Evolutionary conservation across 1,284 basidiomycete genomes (phyloP), one percentile per base, ranked within the genome.

Genomic region (Rhodotorula sp.): DNA sequence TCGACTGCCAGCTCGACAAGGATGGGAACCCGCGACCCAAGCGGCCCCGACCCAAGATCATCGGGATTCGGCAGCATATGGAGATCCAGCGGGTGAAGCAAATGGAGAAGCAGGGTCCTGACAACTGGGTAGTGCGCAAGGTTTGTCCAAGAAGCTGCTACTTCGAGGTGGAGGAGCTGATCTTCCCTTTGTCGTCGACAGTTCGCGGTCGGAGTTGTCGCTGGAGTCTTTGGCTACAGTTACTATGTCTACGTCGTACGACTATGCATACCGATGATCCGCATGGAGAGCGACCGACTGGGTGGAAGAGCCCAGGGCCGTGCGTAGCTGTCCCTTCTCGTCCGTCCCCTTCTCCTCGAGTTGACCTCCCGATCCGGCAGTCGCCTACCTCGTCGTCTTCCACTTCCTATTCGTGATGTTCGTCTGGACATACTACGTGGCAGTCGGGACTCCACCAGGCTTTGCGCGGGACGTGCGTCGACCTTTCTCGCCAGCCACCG

Each of bases 231-330:
- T n/a, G 68, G 58, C 19, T 74, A 73, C 54, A 53, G 55, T 27
- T 76, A 77, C 59, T 76, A 76, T 39, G 75, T 77, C 56, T 76
- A 72, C 36, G 76, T 76, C 47, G 74, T 71, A 7, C 48, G 75
- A 22, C 49, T 77, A 27, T 73, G 72, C 60, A 58, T 74, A 17
- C 70, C 66, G 3, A 76, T 77, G 76, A 65, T 77, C 34, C 46
- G 71, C 10, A 59, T 70, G 61, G 44, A 72, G 24, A 29, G 34
- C 30, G 57, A 62, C 52, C 56, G 73, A 4, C 59, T 74, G 13
- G 76, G 74, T 1, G 64, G 62, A 4, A 52, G 69, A 32, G 62
- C 63, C 1, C 68, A 76, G 54, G 75, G 76, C n/a, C 65, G 76
- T 76, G 49, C 64, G 74, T 73, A n/a, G n/a, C 30, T 36, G 2